A percentile compares a stretch with the other conserved stretches of the same genome.
phyloP scores from a whole-genome alignment of 352 stramenopile genomes.

The Phytophthora nicotianae region DNA sequence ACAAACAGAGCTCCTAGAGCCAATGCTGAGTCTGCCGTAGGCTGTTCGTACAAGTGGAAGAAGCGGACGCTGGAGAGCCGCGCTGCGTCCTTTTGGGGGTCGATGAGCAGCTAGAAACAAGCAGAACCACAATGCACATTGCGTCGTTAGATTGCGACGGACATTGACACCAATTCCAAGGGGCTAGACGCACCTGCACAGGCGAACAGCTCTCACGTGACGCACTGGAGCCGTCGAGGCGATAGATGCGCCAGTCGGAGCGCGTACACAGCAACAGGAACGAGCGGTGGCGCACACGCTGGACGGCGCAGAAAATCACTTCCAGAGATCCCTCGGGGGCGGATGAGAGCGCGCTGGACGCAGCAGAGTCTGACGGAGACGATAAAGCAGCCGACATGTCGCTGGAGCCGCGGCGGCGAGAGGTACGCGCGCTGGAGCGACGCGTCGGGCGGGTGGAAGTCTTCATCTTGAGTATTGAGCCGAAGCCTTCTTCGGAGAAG shows the following conservation, averaged over 20 bases:
- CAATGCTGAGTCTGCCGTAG: conserved; percentile 4
- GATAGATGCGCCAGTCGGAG: conserved; percentile 59
- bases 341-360: conserved; percentile 17
- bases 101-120: conserved; percentile 47
- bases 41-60: conserved; percentile 61
- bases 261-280: conserved; percentile 70
- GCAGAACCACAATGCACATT: conserved; percentile 6
- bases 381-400: not conserved
- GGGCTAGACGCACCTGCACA: conserved; percentile 42
- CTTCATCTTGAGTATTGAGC: conserved; percentile 31
- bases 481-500: conserved; percentile 18
- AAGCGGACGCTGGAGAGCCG: conserved; percentile 58
- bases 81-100: conserved; percentile 48
- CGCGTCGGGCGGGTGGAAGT: conserved; percentile 25
- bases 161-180: not conserved
- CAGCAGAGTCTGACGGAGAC: conserved; percentile 3
- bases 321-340: conserved; percentile 33
- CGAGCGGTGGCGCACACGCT: conserved; percentile 52
- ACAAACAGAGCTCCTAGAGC: conserved; percentile 58
- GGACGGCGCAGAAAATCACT: conserved; percentile 69
- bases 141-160: conserved; percentile 12
- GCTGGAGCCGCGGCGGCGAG: conserved; percentile 10
- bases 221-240: conserved; percentile 55
- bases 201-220: conserved; percentile 48
- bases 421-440: conserved; percentile 33